These are phyloP conservation scores for Scutellaria galericulata DNA, from an alignment of 257 asterid genomes.

Conservation along the genomic window DNA sequence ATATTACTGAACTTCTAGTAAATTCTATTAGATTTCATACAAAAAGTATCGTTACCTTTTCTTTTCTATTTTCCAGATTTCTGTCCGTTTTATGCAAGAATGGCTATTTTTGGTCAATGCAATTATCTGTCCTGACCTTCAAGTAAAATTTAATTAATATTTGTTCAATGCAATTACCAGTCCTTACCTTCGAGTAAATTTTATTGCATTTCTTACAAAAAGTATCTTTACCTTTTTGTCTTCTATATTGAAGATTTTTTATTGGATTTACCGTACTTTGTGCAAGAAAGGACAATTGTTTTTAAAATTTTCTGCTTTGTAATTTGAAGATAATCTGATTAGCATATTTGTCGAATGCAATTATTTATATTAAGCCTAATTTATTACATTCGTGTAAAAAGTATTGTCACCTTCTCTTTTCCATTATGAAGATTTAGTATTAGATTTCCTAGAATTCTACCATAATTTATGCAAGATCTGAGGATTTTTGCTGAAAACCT, in stretches of 20 bases:
- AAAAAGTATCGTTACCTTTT: not conserved
- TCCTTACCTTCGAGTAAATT: not conserved
- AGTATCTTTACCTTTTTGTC: conserved; percentile 4
- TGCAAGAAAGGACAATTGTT: not conserved
- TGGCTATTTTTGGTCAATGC: conserved; percentile 2
- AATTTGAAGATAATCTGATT: not conserved
- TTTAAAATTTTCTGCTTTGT: conserved; percentile 11
- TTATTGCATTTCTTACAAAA: not conserved
- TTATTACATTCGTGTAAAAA: not conserved
- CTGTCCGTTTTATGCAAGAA: not conserved
- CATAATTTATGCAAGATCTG: not conserved
- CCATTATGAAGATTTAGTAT: not conserved
- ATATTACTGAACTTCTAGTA: not conserved
- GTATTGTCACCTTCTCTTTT: conserved; percentile 1
- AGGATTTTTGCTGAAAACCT: conserved; percentile 1
- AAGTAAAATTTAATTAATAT: not conserved
- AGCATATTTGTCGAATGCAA: not conserved
- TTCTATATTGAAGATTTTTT: not conserved
- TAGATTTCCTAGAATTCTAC: conserved; percentile 9
- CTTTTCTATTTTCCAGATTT: not conserved
- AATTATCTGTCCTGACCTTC: not conserved
- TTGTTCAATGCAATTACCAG: not conserved
- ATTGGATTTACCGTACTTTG: conserved; percentile 3
- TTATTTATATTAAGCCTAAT: not conserved
- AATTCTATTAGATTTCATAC: conserved; percentile 1